A percentile compares a stretch with the other conserved stretches of the same genome.
These are phyloP conservation scores for Eucalyptus caleyi DNA, from an alignment of 345 rosid genomes.

Conservation along the genomic window DNA sequence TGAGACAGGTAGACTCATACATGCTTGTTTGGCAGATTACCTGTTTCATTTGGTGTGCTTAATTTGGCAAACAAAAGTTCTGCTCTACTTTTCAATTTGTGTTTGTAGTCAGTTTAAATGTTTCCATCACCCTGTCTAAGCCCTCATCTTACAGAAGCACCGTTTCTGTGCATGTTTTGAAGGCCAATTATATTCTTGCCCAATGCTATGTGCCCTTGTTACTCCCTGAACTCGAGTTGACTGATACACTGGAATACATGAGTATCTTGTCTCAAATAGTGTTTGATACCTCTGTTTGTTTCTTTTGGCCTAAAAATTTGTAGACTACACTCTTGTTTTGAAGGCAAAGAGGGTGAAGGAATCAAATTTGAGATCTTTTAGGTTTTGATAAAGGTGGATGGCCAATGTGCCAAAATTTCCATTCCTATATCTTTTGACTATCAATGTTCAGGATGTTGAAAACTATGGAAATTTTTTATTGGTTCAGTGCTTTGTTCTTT, in stretches of 20 bases:
- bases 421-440: neutral
- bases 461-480: neutral
- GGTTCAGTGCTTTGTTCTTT: neutral
- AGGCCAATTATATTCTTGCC: neutral
- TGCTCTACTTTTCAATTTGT: neutral
- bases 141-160: neutral
- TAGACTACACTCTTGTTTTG: neutral
- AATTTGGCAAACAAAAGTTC: neutral
- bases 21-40: neutral
- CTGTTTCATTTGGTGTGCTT: neutral
- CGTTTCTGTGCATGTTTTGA: neutral
- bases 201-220: neutral
- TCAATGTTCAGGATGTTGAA: neutral
- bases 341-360: neutral
- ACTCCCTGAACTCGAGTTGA: neutral
- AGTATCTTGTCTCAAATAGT: neutral
- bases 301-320: neutral
- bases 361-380: neutral
- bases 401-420: neutral
- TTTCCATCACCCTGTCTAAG: neutral
- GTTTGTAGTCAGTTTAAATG: neutral
- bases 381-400: neutral
- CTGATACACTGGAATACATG: neutral
- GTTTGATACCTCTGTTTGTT: neutral
- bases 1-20: constrained; percentile 45